Base-by-base conservation (phyloP, 2,329 filamentous ascomycete genomes). In the Fusarium subglutinans region DNA sequence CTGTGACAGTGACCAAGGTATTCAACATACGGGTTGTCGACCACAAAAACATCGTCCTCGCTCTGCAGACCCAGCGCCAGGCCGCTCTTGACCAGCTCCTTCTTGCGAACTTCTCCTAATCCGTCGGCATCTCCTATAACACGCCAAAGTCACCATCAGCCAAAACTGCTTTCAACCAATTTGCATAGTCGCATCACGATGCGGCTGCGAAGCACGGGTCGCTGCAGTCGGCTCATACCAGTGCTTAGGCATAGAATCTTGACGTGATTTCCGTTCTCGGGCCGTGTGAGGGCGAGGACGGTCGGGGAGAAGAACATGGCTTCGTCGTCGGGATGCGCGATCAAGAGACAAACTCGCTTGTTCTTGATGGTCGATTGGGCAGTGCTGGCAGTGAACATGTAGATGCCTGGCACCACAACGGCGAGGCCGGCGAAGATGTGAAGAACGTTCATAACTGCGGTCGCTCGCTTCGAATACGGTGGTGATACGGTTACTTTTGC, bases 301-400 rank as follows among this genome's bases (percentile, higher is more conserved):
- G 94, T 93, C 0, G 96, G 96, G 72, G 95, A 91, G 84, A 99
- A 99, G 87, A 99, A 99, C 96, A 99, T 99, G 82, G 96, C 96
- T 86, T 99, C 96, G 80, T 99, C 96, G 83, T 99, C 96, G 0
- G 96, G 96, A 84, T 99, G 96, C 28, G 96, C 96, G 79, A 99
- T 98, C 63, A 99, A 87, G 61, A 99, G 89, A 81, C 94, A 93
- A 80, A 99, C 94, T 79, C 94, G 91, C 87, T 97, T 97, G 85
- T 94, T 92, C 77, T 87, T 87, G 72, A 98, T 86, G 50, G 85
- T 84, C 33, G 84, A 77, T 70, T 85, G 83, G 47, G 86, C 82
- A n/a, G 85, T 79, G 47, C 83, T 82, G 33, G 83, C 84, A 8
- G 86, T 86, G 81, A 87, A 88, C 72, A 86, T 84, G 83, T 90